A percentile compares a stretch with the other conserved stretches of the same genome.
Conservation (phyloP, 805 yeast species). For the Suhomyces emberorum region DNA sequence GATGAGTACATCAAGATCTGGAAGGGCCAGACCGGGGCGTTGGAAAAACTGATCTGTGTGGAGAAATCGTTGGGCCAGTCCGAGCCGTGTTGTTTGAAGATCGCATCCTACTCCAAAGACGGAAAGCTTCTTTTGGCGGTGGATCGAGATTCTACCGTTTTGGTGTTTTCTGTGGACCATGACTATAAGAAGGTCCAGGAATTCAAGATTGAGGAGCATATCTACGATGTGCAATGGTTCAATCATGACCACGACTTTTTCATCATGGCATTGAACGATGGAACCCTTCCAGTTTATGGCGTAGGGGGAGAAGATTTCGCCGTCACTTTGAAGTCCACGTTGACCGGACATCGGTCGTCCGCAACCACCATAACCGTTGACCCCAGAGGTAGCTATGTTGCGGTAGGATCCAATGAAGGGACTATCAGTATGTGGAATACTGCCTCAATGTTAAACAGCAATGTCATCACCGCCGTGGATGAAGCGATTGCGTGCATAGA, state of each 20-base stretch:
- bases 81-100: slow-evolving; percentile 6
- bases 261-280: slow-evolving; percentile 45
- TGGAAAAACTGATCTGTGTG: slow-evolving; percentile 29
- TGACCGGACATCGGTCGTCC: slow-evolving; percentile 49
- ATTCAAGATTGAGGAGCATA: slow-evolving; percentile 20
- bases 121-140: slow-evolving; percentile 46
- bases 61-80: slow-evolving; percentile 16
- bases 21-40: slow-evolving; percentile 37
- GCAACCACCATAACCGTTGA: slow-evolving; percentile 47
- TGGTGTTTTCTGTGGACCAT: slow-evolving; percentile 29
- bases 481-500: slow-evolving; percentile 41
- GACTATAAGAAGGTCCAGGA: slow-evolving; percentile 28
- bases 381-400: slow-evolving; percentile 49
- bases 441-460: slow-evolving; percentile 31
- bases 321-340: slow-evolving; percentile 13
- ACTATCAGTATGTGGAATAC: slow-evolving; percentile 50
- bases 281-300: slow-evolving; percentile 33
- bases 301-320: slow-evolving; percentile 3
- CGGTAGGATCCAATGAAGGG: slow-evolving; percentile 59
- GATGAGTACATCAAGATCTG: slow-evolving; percentile 47
- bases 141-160: slow-evolving; percentile 36
- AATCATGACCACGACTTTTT: slow-evolving; percentile 35
- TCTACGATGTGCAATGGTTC: slow-evolving; percentile 46
- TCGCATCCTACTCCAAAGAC: slow-evolving; percentile 41
- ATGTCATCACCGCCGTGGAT: slow-evolving; percentile 39